Evolutionary conservation across 495 filamentous ascomycete genomes (phyloP), one percentile per base, ranked within the genome.

Genomic region (Lophiotrema nucula): DNA sequence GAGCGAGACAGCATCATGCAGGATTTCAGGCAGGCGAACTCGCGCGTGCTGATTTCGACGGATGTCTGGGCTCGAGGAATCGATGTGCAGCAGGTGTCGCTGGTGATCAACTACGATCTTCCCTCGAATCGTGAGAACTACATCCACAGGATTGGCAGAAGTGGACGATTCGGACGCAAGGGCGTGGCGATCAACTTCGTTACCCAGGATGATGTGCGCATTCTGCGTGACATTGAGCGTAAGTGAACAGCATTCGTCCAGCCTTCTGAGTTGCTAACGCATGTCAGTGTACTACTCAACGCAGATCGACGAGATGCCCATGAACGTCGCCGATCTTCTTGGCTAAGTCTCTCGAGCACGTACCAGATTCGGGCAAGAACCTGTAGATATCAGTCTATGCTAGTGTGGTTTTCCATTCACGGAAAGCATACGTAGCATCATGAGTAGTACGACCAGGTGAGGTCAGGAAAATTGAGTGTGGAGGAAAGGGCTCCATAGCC

Each of bases 141-240:
- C 87, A 98, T 98, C 77, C 93, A 98, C 79, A 87, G 93, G 67
- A 98, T 98, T 71, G 93, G 93, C 81, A 91, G 93, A 81, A 90
- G 91, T 74, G 93, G 93, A 75, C 90, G 93, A 81, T 98, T 98
- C 79, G 93, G 93, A 74, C 89, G 93, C 72, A 98, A 98, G 83
- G 93, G 93, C 87, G 93, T 98, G 74, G 95, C 93, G 65, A 98
- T 98, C 82, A 98, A 98, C 87, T 98, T 98, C 76, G 93, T 98
- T 72, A 98, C 95, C 53, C 90, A 89, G 67, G 93, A 98, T 58
- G 93, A 98, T 79, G 93, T 98, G 65, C 92, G 95, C 72, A 98
- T 98, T 85, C 89, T 98, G 83, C 86, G 93, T 67, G 95, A 98
- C 74, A 98, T 98, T 62, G 93, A 90, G 71, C 77, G 31, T 35